Conservation (phyloP, 2,329 filamentous ascomycete species). For the Sclerotinia spermophila region DNA sequence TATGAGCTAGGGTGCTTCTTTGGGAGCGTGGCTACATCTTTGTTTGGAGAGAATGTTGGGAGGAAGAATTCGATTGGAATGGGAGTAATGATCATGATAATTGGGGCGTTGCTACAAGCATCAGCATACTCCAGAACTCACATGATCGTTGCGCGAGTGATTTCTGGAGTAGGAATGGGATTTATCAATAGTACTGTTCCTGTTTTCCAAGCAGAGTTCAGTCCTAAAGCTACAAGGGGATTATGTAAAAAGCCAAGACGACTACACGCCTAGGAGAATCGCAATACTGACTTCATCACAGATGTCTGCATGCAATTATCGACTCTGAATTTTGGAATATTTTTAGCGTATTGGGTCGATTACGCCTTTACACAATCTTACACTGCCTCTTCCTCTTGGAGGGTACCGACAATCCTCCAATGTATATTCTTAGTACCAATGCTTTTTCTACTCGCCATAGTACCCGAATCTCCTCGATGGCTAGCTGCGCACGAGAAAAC, state of each 20-base stretch:
- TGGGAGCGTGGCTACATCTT: conserved; percentile 45
- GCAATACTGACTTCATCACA: conserved; percentile 21
- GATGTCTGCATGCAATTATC: conserved; percentile 47
- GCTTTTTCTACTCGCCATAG: conserved; percentile 46
- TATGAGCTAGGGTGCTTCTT: conserved; percentile 51
- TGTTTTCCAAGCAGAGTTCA: conserved; percentile 51
- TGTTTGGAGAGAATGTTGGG: conserved; percentile 51
- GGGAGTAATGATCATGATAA: conserved; percentile 53
- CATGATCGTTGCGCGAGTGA: conserved; percentile 49
- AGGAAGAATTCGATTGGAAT: conserved; percentile 53
- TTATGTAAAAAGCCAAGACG: conserved; percentile 24
- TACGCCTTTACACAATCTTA: conserved; percentile 53
- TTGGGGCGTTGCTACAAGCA: conserved; percentile 48
- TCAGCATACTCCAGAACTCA: conserved; percentile 45
- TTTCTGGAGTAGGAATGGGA: conserved; percentile 49
- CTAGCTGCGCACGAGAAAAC: conserved; percentile 42
- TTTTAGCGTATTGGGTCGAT: conserved; percentile 59
- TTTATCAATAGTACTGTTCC: conserved; percentile 45
- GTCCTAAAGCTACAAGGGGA: conserved; percentile 41
- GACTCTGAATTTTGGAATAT: conserved; percentile 52
- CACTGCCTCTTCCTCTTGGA: conserved; percentile 47
- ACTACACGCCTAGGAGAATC: fast-evolving
- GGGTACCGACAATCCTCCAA: conserved; percentile 56
- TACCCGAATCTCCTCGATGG: conserved; percentile 51
- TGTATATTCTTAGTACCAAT: conserved; percentile 38